Conservation (phyloP, 2,329 filamentous ascomycete genomes). For the Mollisia scopiformis region DNA sequence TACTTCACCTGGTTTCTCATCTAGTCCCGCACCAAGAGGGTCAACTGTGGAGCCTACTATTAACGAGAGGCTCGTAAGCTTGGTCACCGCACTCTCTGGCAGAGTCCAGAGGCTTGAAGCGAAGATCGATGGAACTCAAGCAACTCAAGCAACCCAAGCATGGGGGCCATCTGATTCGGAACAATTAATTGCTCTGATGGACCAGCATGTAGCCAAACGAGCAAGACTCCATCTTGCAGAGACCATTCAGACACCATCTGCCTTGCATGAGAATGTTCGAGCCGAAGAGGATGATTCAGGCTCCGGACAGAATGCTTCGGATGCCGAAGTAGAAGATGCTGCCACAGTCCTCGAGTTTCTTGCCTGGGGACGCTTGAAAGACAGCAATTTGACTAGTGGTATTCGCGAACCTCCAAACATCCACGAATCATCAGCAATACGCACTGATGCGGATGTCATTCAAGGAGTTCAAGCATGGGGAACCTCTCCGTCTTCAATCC, state of each 20-base stretch:
- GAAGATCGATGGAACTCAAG: constrained; percentile 14
- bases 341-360: constrained; percentile 51
- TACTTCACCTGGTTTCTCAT: background rate
- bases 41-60: constrained; percentile 10
- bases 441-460: constrained; percentile 22
- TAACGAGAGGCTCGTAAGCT: constrained; percentile 19
- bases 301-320: constrained; percentile 23
- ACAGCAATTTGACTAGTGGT: constrained; percentile 33
- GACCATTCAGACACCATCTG: background rate
- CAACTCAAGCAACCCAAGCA: no score
- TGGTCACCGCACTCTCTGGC: constrained; percentile 24
- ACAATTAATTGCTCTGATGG: background rate
- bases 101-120: constrained; percentile 21
- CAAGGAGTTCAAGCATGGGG: constrained; percentile 17
- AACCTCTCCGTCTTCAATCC: constrained; percentile 15
- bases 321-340: constrained; percentile 42
- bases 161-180: background rate
- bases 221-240: constrained; percentile 12
- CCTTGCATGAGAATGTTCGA: background rate
- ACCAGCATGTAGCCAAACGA: constrained; percentile 12
- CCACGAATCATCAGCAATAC: constrained; percentile 11
- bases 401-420: constrained; percentile 12
- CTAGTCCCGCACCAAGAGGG: background rate
- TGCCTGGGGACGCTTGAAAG: constrained; percentile 50
- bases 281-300: constrained; percentile 11